Conservation (phyloP, 2,329 filamentous ascomycete genomes). For the Pseudogymnoascus sp. region DNA sequence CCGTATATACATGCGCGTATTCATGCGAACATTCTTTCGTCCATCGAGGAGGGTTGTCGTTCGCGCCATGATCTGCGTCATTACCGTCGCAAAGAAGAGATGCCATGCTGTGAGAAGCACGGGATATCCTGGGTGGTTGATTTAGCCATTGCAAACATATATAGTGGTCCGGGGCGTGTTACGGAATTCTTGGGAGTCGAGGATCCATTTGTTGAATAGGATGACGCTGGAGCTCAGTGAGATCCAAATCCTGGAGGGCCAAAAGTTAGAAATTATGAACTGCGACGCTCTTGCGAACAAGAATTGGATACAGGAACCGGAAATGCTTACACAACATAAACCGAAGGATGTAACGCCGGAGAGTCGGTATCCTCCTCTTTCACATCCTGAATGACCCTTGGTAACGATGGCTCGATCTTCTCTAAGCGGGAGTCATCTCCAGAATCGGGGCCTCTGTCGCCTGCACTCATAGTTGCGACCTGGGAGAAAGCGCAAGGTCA, state of each 20-base stretch:
- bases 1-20: slow-evolving; percentile 80
- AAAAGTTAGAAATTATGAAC: slow-evolving; percentile 11
- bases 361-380: not conserved
- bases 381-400: slow-evolving; percentile 66
- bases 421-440: slow-evolving; percentile 60
- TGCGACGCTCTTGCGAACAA: slow-evolving; percentile 18
- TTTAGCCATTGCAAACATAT: slow-evolving; percentile 23
- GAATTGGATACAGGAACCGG: slow-evolving; percentile 38
- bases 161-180: slow-evolving; percentile 32
- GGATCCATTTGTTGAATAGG: slow-evolving; percentile 98
- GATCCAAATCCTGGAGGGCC: slow-evolving; percentile 69
- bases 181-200: slow-evolving; percentile 79
- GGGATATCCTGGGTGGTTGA: slow-evolving; percentile 46
- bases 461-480: slow-evolving; percentile 47
- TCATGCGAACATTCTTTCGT: slow-evolving; percentile 96
- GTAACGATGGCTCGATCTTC: slow-evolving; percentile 65
- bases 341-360: slow-evolving; percentile 48
- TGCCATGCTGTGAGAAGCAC: slow-evolving; percentile 95
- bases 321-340: slow-evolving; percentile 63
- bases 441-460: slow-evolving; percentile 78
- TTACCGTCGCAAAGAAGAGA: slow-evolving; percentile 81
- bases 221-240: slow-evolving; percentile 87
- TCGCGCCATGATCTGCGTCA: slow-evolving; percentile 87
- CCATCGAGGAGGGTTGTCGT: slow-evolving; percentile 87
- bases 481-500: slow-evolving; percentile 19